Percentiles rank a stretch among this genome's conserved stretches.
Conservation (phyloP, 345 rosid genomes). For the Eucalyptus victrix region DNA sequence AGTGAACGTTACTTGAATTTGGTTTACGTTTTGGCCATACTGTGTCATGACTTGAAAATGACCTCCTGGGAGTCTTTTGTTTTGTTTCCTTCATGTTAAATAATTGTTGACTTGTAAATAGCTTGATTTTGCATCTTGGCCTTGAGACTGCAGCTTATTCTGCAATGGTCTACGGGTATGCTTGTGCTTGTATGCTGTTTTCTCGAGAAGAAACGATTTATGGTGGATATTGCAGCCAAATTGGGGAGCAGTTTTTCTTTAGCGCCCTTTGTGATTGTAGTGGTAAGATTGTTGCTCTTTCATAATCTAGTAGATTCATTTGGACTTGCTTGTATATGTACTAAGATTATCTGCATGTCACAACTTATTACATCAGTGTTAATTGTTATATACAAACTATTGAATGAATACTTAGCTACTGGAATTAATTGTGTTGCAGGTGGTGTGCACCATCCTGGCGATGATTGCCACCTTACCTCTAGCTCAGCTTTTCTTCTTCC, state of each 20-base stretch:
- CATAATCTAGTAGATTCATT: neutral
- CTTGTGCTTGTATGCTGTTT: slow-evolving; percentile 76
- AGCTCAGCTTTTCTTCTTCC: slow-evolving; percentile 97
- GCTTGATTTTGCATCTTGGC: slow-evolving; percentile 32
- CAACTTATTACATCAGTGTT: neutral
- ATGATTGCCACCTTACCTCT: slow-evolving; percentile 93
- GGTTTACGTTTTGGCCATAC: neutral
- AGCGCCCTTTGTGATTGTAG: slow-evolving; percentile 78
- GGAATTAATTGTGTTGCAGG: slow-evolving; percentile 28
- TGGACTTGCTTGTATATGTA: neutral
- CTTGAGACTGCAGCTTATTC: slow-evolving; percentile 91
- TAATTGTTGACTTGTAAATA: slow-evolving; percentile 37
- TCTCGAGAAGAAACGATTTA: slow-evolving; percentile 54
- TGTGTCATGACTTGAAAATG: neutral
- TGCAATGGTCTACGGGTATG: slow-evolving; percentile 89
- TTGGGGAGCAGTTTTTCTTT: slow-evolving; percentile 96
- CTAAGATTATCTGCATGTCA: neutral
- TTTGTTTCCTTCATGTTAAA: slow-evolving; percentile 19
- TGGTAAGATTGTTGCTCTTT: slow-evolving; percentile 37
- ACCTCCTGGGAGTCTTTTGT: neutral
- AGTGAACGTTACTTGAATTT: neutral
- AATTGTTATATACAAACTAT: neutral
- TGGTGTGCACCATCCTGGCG: slow-evolving; percentile 73
- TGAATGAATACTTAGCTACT: neutral
- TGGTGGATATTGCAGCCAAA: slow-evolving; percentile 64